Evolutionary conservation across 2,329 filamentous ascomycete genomes (phyloP).

Genomic region (Ophiostoma novo-ulmi): DNA sequence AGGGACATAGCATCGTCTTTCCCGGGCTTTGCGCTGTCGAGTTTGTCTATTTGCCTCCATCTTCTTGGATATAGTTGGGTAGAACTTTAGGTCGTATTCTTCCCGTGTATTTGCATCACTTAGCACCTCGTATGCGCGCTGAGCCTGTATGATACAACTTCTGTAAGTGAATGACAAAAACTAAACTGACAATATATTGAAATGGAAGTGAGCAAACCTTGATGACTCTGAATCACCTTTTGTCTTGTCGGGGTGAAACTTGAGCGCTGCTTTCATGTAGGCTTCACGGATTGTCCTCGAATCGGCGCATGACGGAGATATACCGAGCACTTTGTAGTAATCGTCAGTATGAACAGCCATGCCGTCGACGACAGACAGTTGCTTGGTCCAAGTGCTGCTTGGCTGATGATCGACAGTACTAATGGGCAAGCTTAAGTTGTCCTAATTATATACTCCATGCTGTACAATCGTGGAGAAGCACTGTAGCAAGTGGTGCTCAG

Average conservation of each 20-base stretch:
- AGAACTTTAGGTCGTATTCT: neutral
- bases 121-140: neutral
- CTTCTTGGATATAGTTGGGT: neutral
- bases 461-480: no score
- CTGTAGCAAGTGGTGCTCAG: no score
- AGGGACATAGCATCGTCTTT: neutral
- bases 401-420: no score
- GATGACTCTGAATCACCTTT: neutral
- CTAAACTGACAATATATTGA: no score
- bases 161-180: neutral
- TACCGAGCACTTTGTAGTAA: neutral
- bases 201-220: neutral
- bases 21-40: neutral
- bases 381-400: no score
- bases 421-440: no score
- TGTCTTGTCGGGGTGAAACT: slow-evolving; percentile 1
- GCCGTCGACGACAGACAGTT: no score
- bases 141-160: neutral
- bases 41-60: neutral
- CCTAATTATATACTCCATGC: no score
- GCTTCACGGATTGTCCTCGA: neutral
- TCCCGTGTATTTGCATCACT: neutral
- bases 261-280: neutral
- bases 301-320: neutral
- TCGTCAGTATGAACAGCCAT: neutral